Evolutionary conservation across 2,329 filamentous ascomycete genomes (phyloP), one percentile per base, ranked within the genome.

Genomic region (Diaporthe eres): DNA sequence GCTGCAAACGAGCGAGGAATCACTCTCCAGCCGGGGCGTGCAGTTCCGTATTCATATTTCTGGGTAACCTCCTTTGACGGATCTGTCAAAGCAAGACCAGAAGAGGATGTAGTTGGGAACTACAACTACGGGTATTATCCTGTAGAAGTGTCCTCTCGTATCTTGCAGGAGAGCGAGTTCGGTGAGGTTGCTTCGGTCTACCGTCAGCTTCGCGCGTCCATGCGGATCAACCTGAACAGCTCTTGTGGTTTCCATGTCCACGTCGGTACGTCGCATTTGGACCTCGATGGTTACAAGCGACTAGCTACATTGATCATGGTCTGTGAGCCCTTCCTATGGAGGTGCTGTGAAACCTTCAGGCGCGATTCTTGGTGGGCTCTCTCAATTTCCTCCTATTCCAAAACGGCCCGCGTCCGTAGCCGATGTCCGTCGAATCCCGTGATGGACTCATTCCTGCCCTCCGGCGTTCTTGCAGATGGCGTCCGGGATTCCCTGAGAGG

Each of bases 391-490:
- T 22, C 17, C 25, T 13, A 65, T 15, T 65, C 60, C 42, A 47
- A 31, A 31, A 31, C 60, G 1, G 60, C 60, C 15, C 25, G 25
- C 17, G 15, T 47, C 10, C 39, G 39, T 47, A 25, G n/a, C n/a
- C 17, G 10, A 1, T n/a, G 15, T 5, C 0, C 15, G 6, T n/a
- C 39, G n/a, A 65, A 6, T n/a, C 15, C 39, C 0, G 3, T 22
- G 7, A 28, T 47, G n/a, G 3, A 31, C 19, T 65, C 60, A 13
- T 13, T 65, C 1, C 7, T 65, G 15, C 60, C 60, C 22, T 22
- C 60, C 12, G 4, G 17, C 2, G 5, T 19, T 42, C 37, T 65
- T 1, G 1, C n/a, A 3, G 22, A 17, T 1, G 39, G 17, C 4
- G 25, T 47, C 7, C 15, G 2, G 8, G n/a, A 31, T 17, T 25